These are phyloP conservation scores for Lasiodiplodia gonubiensis DNA, from an alignment of 2,329 filamentous ascomycete species.

Conservation along the genomic window DNA sequence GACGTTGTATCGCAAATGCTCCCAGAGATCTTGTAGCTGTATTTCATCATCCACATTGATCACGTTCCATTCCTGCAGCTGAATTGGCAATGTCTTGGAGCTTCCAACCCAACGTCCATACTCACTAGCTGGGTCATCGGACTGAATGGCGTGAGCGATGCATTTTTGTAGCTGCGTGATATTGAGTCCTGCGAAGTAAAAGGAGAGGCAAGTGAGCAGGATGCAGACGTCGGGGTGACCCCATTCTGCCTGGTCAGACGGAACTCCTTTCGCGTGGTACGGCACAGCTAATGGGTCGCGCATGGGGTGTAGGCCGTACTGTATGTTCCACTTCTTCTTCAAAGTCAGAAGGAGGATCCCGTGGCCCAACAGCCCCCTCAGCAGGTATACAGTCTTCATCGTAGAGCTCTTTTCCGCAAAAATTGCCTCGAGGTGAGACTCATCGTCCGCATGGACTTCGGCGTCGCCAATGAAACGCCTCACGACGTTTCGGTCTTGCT, in stretches of 20 bases:
- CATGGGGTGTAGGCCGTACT: slow-evolving; percentile 55
- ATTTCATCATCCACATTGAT: slow-evolving; percentile 65
- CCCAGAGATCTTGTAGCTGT: slow-evolving; percentile 60
- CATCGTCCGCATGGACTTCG: slow-evolving; percentile 31
- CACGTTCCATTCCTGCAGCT: slow-evolving; percentile 58
- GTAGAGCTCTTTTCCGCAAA: slow-evolving; percentile 49
- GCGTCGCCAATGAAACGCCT: slow-evolving; percentile 43
- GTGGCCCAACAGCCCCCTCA: slow-evolving; percentile 68
- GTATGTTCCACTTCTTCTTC: slow-evolving; percentile 70
- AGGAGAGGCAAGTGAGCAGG: slow-evolving; percentile 55
- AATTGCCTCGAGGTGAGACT: slow-evolving; percentile 34
- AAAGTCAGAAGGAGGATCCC: slow-evolving; percentile 65
- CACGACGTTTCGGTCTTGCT: slow-evolving; percentile 37
- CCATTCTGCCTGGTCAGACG: slow-evolving; percentile 66
- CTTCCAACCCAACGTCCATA: slow-evolving; percentile 63
- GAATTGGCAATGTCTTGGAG: slow-evolving; percentile 51
- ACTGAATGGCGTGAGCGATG: slow-evolving; percentile 59
- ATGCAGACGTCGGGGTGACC: slow-evolving; percentile 67
- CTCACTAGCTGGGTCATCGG: slow-evolving; percentile 62
- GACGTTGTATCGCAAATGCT: slow-evolving; percentile 57
- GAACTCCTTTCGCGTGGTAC: slow-evolving; percentile 51
- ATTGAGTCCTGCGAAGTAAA: slow-evolving; percentile 66
- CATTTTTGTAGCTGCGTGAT: slow-evolving; percentile 57
- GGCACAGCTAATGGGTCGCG: slow-evolving; percentile 70
- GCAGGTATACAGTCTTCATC: slow-evolving; percentile 56